These are phyloP conservation scores for Thielaviopsis punctulata DNA, from an alignment of 2,329 filamentous ascomycete species.

Conservation along the genomic window DNA sequence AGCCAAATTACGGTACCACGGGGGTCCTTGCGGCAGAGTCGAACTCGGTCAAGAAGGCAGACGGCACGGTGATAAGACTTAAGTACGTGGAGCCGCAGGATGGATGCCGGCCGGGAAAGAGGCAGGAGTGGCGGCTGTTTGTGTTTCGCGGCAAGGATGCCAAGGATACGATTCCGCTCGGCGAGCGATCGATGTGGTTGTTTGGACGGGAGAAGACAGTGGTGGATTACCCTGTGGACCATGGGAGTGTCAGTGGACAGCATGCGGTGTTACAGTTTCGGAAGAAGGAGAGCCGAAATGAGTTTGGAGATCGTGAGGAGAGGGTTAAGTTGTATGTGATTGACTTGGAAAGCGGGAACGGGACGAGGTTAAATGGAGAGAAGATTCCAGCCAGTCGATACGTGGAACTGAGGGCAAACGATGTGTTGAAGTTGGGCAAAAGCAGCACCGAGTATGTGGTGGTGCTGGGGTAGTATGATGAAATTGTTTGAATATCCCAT, in stretches of 20 bases:
- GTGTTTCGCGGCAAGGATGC: slow-evolving; percentile 76
- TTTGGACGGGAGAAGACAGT: slow-evolving; percentile 66
- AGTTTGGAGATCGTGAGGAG: slow-evolving; percentile 70
- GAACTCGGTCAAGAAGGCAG: slow-evolving; percentile 55
- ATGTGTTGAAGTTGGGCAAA: slow-evolving; percentile 74
- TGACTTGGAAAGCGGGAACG: slow-evolving; percentile 85
- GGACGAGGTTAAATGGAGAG: slow-evolving; percentile 66
- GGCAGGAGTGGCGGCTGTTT: slow-evolving; percentile 71
- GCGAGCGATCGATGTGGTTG: slow-evolving; percentile 72
- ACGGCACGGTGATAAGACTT: slow-evolving; percentile 59
- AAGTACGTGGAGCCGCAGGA: slow-evolving; percentile 96
- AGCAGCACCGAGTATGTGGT: slow-evolving; percentile 91
- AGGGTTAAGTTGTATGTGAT: slow-evolving; percentile 77
- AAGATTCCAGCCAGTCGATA: slow-evolving; percentile 59
- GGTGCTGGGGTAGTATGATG: slow-evolving; percentile 39
- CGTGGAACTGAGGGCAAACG: slow-evolving; percentile 72
- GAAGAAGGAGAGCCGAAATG: slow-evolving; percentile 64
- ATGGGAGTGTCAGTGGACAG: slow-evolving; percentile 87
- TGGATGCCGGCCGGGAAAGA: slow-evolving; percentile 60
- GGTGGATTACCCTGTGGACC: slow-evolving; percentile 69
- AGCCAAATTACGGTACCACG: slow-evolving; percentile 69
- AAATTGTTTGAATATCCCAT: too few species aligned
- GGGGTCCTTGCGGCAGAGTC: slow-evolving; percentile 76
- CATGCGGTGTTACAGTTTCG: slow-evolving; percentile 92
- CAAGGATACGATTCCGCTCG: slow-evolving; percentile 65